Base-by-base conservation (phyloP, 768 basidiomycete species). In the Naematelia aurantialba region DNA sequence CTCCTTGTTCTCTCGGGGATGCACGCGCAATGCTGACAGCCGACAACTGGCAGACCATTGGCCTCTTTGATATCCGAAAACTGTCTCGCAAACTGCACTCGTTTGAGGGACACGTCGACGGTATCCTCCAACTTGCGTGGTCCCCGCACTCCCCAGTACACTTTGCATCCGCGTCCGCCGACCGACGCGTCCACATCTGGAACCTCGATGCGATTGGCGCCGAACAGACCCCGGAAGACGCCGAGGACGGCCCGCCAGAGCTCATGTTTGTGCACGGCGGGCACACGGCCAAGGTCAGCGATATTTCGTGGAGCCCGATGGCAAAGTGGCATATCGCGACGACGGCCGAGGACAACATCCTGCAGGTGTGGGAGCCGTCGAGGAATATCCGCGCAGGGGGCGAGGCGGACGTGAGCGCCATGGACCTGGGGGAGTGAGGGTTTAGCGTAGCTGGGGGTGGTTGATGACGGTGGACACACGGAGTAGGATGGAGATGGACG, bases 231-330 rank as follows among this genome's bases (percentile, higher is more conserved):
- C 96, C 94, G 2, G 96, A 99, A 65, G 96, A 99, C 72, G 89
- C 91, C 59, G 96, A 99, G 75, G 96, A 99, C 70, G 96, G 96
- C 0, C 92, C 96, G 14, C 96, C 96, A 0, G 96, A 99, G 76
- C 79, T 98, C 58, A 78, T 98, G 65, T 99, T 99, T 77, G 84
- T 97, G 48, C 96, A 99, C 67, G 96, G 96, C 66, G 96, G 84
- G 65, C 73, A 67, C 58, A 75, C 65, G 55, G 59, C 90, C 26
- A 85, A 89, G 30, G 91, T 91, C 1, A 89, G 89, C 0, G 96
- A 99, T 78, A 87, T 98, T 76, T 88, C 87, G 70, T 98, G 96
- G 96, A 91, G 88, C n/a, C 69, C 72, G 42, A 67, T 67, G 59
- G 90, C 93, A 70, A 85, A 85, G 63, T 94, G 91, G 91, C 91